These are phyloP conservation scores for Solanum lignicaule DNA, from an alignment of 257 asterid genomes.

Conservation along the genomic window DNA sequence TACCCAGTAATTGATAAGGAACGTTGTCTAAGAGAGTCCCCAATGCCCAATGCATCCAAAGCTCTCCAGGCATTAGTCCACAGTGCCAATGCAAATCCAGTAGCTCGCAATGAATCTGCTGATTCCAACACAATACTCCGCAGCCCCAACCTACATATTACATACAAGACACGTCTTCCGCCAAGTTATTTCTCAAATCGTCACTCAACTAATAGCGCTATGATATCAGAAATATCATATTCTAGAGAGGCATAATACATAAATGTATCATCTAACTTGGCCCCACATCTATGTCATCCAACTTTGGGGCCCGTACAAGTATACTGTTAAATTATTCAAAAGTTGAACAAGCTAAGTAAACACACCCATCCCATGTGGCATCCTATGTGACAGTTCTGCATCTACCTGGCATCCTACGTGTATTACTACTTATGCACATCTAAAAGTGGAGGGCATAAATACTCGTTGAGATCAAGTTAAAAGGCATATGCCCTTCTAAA, in stretches of 20 bases:
- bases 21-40: constrained; percentile 35
- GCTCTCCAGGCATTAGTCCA: constrained; percentile 86
- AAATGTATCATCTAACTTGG: no score
- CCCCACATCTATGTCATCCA: no score
- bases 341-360: no score
- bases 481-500: background rate
- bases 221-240: background rate
- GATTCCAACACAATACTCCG: constrained; percentile 66
- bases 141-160: constrained; percentile 43
- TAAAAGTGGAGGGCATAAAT: no score
- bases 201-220: background rate
- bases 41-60: constrained; percentile 64
- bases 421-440: no score
- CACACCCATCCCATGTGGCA: no score
- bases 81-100: constrained; percentile 57
- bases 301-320: no score
- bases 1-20: constrained; percentile 43
- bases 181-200: background rate
- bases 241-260: no score
- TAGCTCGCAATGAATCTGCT: constrained; percentile 46
- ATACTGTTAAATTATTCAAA: no score
- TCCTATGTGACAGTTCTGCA: no score
- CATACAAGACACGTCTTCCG: background rate
- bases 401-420: no score
- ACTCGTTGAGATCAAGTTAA: no score